Evolutionary conservation across 2,329 filamentous ascomycete species (phyloP).

Genomic region (Colletotrichum somersetense): DNA sequence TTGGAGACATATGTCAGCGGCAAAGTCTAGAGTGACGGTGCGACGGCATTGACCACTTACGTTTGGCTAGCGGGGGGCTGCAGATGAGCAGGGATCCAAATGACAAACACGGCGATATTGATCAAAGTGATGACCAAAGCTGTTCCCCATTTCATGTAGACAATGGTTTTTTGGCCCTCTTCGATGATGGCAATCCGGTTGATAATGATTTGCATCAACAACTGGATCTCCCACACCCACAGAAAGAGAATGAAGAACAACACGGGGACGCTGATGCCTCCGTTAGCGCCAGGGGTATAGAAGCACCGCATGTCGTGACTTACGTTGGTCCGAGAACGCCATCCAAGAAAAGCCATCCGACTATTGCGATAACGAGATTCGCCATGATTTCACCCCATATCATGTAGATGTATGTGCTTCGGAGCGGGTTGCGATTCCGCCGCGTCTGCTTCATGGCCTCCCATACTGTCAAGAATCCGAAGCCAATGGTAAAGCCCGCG

Average conservation of each 20-base stretch:
- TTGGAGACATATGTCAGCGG: slow-evolving; percentile 32
- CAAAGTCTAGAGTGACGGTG: not conserved
- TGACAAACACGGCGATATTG: slow-evolving; percentile 66
- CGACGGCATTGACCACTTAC: slow-evolving; percentile 42
- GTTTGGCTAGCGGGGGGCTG: slow-evolving; percentile 53
- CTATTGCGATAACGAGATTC: slow-evolving; percentile 54
- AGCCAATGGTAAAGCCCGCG: slow-evolving; percentile 54
- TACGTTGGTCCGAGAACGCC: slow-evolving; percentile 51
- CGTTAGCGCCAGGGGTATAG: not conserved
- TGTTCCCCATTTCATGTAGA: slow-evolving; percentile 61
- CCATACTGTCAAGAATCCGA: slow-evolving; percentile 56
- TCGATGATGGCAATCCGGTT: slow-evolving; percentile 65
- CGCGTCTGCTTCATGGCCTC: slow-evolving; percentile 57
- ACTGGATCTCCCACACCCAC: slow-evolving; percentile 62
- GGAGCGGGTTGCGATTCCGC: slow-evolving; percentile 51
- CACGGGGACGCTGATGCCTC: slow-evolving; percentile 46
- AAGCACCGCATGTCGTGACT: not conserved
- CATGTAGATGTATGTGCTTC: slow-evolving; percentile 58
- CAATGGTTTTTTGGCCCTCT: slow-evolving; percentile 53
- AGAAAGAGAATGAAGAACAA: slow-evolving; percentile 54
- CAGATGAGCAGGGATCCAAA: slow-evolving; percentile 64
- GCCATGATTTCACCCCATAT: slow-evolving; percentile 60
- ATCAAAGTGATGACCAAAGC: slow-evolving; percentile 60
- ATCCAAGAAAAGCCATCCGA: slow-evolving; percentile 56
- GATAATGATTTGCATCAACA: slow-evolving; percentile 67